Evolutionary conservation across 2,329 filamentous ascomycete genomes (phyloP).

Genomic region (Penicillium sp.): DNA sequence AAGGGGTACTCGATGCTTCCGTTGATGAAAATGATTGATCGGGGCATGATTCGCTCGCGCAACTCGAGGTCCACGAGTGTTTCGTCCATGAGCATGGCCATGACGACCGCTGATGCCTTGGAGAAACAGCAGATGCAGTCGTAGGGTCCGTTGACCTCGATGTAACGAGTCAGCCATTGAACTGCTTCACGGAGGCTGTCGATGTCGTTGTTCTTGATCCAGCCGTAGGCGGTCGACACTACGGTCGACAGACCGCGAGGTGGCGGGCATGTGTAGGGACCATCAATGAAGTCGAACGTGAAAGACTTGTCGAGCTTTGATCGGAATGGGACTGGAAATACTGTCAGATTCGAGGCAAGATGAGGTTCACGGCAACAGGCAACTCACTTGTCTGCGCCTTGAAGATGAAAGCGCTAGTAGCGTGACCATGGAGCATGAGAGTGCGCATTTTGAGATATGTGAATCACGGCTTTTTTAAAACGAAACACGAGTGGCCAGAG

Average conservation of each 20-base stretch:
- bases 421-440: conserved; percentile 1
- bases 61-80: neutral
- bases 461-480: neutral
- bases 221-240: neutral
- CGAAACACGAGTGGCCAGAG: neutral
- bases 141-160: neutral
- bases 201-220: neutral
- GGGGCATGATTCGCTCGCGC: neutral
- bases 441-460: neutral
- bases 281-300: neutral
- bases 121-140: conserved; percentile 1
- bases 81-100: neutral
- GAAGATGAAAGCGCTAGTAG: neutral
- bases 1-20: neutral
- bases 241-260: neutral
- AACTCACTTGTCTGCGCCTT: neutral
- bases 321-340: neutral
- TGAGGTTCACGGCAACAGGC: neutral
- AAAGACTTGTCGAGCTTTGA: neutral
- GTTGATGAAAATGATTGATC: neutral
- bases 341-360: neutral
- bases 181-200: neutral
- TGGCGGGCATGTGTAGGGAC: neutral
- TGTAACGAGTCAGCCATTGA: neutral
- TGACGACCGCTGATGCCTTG: neutral